These are phyloP conservation scores for Fusarium brevicatenulatum DNA, from an alignment of 2,329 filamentous ascomycete species.

Conservation along the genomic window DNA sequence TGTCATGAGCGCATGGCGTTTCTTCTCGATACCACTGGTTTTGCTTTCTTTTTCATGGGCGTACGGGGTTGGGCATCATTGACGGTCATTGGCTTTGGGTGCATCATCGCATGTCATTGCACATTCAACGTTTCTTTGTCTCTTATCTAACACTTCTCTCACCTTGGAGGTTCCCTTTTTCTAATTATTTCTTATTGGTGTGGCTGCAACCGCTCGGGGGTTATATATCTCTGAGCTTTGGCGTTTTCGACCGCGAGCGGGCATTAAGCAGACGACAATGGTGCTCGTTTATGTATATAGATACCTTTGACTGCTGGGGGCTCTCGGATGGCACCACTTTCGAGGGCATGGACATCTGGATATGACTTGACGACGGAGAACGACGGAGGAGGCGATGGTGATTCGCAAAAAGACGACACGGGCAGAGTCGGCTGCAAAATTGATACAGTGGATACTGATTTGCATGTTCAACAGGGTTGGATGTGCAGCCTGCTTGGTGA, in stretches of 20 bases:
- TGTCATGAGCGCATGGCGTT: constrained; percentile 55
- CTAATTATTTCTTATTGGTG: constrained; percentile 38
- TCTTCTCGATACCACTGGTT: constrained; percentile 58
- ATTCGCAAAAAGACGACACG: constrained; percentile 27
- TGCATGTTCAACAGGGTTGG: constrained; percentile 25
- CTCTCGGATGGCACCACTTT: constrained; percentile 28
- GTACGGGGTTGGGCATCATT: constrained; percentile 44
- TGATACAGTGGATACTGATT: constrained; percentile 30
- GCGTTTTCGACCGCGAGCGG: constrained; percentile 10
- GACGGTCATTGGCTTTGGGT: constrained; percentile 38
- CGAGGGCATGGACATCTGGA: constrained; percentile 36
- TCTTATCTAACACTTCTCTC: constrained; percentile 26
- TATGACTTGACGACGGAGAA: constrained; percentile 44
- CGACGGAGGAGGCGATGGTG: constrained; percentile 25
- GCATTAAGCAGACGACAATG: constrained; percentile 36
- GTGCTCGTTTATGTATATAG: constrained; percentile 40
- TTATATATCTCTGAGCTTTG: neutral
- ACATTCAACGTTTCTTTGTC: constrained; percentile 29
- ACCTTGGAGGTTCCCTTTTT: constrained; percentile 35
- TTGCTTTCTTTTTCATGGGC: constrained; percentile 43
- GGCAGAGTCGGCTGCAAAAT: constrained; percentile 40
- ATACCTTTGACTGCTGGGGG: constrained; percentile 38
- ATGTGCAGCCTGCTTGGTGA: constrained; percentile 28
- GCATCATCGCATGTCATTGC: constrained; percentile 39
- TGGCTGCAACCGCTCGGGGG: constrained; percentile 11